Conservation (phyloP, 148 eudicot genomes). For the Amaranthus cruentus region DNA sequence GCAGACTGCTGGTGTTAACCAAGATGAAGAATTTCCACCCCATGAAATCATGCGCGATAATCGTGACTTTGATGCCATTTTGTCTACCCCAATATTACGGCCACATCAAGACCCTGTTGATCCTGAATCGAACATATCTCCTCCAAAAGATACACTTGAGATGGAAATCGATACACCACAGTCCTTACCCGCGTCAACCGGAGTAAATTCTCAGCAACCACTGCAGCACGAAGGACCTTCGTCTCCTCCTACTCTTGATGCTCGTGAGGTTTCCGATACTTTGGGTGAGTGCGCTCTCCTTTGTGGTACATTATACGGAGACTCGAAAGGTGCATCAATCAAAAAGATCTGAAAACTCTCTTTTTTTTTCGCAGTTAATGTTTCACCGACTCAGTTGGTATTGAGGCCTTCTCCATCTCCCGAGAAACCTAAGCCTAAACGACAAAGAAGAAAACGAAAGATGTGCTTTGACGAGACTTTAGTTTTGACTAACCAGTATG, state of each 20-base stretch:
- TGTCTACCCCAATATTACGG: slow-evolving; percentile 21
- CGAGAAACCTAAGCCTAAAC: slow-evolving; percentile 35
- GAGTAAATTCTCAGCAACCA: slow-evolving; percentile 27
- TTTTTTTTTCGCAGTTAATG: slow-evolving; percentile 33
- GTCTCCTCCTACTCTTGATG: slow-evolving; percentile 31
- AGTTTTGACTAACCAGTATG: slow-evolving; percentile 62
- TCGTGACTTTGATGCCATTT: slow-evolving; percentile 16
- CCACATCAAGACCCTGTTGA: slow-evolving; percentile 20
- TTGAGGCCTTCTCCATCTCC: slow-evolving; percentile 42
- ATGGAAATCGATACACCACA: slow-evolving; percentile 27
- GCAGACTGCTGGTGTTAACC: background rate
- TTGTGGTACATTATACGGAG: background rate
- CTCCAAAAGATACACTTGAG: slow-evolving; percentile 31
- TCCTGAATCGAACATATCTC: slow-evolving; percentile 29
- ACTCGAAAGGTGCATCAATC: background rate
- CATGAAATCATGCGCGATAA: slow-evolving; percentile 53
- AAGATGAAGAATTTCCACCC: slow-evolving; percentile 17
- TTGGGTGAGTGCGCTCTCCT: slow-evolving; percentile 42
- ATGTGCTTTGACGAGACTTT: slow-evolving; percentile 40
- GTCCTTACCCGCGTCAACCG: slow-evolving; percentile 16
- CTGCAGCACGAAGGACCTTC: slow-evolving; percentile 29
- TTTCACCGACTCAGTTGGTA: slow-evolving; percentile 31
- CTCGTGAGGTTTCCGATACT: slow-evolving; percentile 22
- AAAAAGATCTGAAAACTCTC: background rate
- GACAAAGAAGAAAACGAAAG: slow-evolving; percentile 40